Percentiles rank a stretch among this genome's conserved stretches.
Conservation (phyloP, 768 basidiomycete species). For the Podaxis carcinomalis region DNA sequence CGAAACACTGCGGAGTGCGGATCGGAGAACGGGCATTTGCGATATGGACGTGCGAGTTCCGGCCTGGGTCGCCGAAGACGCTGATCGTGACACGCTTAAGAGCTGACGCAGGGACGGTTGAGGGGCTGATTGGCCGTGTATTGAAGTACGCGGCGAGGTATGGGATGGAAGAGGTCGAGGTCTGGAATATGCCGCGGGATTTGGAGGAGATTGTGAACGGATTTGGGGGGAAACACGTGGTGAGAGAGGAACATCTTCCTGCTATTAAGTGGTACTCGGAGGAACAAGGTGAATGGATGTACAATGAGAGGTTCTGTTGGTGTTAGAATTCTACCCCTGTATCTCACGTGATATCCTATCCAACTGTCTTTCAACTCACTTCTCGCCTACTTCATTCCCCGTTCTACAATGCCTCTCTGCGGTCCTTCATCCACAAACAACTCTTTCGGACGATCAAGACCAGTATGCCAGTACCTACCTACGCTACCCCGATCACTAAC, state of each 20-base stretch:
- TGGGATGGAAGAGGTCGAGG: constrained; percentile 34
- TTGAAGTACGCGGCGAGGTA: constrained; percentile 19
- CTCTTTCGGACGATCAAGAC: constrained; percentile 54
- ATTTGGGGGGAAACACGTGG: constrained; percentile 24
- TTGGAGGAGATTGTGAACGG: constrained; percentile 13
- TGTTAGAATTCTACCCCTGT: constrained; percentile 13
- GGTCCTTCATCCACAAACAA: constrained; percentile 45
- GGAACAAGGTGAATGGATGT: constrained; percentile 16
- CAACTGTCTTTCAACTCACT: neutral
- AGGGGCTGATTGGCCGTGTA: constrained; percentile 26
- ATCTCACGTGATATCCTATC: constrained; percentile 3
- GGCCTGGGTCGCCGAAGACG: constrained; percentile 10
- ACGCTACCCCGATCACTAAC: constrained; percentile 6
- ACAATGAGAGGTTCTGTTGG: constrained; percentile 25
- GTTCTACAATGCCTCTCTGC: constrained; percentile 49
- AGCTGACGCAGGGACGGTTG: constrained; percentile 22
- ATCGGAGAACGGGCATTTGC: constrained; percentile 16
- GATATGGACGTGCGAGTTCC: constrained; percentile 23
- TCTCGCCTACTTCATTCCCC: neutral
- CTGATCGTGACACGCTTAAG: constrained; percentile 26
- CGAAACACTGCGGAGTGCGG: constrained; percentile 15
- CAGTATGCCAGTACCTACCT: constrained; percentile 31
- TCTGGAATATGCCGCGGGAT: constrained; percentile 37
- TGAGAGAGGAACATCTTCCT: constrained; percentile 33
- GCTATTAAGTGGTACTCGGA: constrained; percentile 41